phyloP scores from a whole-genome alignment of 768 basidiomycete species.

The Amyloporia xantha region DNA sequence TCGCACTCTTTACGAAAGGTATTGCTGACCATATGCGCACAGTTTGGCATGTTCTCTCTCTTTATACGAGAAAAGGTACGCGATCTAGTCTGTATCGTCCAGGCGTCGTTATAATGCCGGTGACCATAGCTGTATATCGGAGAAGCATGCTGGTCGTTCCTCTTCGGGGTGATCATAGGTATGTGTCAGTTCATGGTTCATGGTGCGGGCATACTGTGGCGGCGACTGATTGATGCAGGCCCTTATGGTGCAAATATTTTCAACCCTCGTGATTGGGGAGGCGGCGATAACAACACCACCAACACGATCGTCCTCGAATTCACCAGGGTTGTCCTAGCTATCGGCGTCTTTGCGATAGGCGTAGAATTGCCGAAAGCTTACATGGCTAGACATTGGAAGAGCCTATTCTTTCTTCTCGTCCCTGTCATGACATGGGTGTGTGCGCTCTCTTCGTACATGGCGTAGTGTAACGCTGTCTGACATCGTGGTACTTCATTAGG shows the following conservation, averaged over 20 bases:
- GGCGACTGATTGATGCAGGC: slow-evolving; percentile 35
- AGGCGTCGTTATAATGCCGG: neutral
- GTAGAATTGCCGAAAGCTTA: slow-evolving; percentile 97
- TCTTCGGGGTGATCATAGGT: slow-evolving; percentile 90
- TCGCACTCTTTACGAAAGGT: neutral
- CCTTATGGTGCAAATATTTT: slow-evolving; percentile 81
- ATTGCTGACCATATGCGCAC: slow-evolving; percentile 3
- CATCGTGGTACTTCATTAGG: no score
- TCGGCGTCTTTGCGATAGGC: slow-evolving; percentile 96
- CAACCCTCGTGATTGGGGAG: slow-evolving; percentile 73
- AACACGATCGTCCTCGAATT: slow-evolving; percentile 87
- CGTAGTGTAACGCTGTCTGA: no score
- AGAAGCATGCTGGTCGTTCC: slow-evolving; percentile 93
- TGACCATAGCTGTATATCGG: slow-evolving; percentile 73
- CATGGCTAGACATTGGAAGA: slow-evolving; percentile 89
- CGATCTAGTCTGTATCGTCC: neutral
- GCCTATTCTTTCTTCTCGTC: slow-evolving; percentile 74
- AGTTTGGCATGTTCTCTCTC: slow-evolving; percentile 96
- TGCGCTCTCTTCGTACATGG: no score
- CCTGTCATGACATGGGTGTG: slow-evolving; percentile 83
- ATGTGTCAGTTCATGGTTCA: slow-evolving; percentile 18
- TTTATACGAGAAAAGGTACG: slow-evolving; percentile 79
- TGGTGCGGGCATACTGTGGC: neutral
- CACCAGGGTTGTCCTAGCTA: slow-evolving; percentile 88
- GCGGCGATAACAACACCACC: slow-evolving; percentile 34